These are phyloP conservation scores for Phytopythium boreale DNA, from an alignment of 352 stramenopile species.

Conservation along the genomic window DNA sequence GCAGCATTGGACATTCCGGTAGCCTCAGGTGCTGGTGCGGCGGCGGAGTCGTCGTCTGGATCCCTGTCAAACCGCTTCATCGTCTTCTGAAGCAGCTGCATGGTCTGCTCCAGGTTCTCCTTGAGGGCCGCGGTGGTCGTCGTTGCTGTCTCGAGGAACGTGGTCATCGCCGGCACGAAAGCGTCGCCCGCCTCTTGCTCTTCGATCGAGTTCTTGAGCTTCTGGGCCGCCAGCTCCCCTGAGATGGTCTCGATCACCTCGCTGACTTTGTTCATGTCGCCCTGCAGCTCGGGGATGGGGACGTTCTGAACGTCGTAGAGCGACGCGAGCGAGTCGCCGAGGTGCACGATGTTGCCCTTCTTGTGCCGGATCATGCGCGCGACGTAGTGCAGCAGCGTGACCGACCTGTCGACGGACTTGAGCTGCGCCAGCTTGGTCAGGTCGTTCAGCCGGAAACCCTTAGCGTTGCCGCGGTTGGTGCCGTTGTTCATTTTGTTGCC, in stretches of 20 bases:
- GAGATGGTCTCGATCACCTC: constrained; percentile 63
- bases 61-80: constrained; percentile 66
- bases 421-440: constrained; percentile 69
- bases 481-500: constrained; percentile 87
- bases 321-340: constrained; percentile 59
- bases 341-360: constrained; percentile 54
- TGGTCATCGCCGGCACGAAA: constrained; percentile 65
- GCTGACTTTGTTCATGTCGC: constrained; percentile 60
- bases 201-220: constrained; percentile 76
- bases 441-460: constrained; percentile 64
- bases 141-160: constrained; percentile 47
- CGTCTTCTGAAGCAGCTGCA: constrained; percentile 47
- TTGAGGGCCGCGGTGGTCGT: constrained; percentile 33
- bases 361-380: constrained; percentile 67
- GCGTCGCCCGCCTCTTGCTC: constrained; percentile 54
- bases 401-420: constrained; percentile 55
- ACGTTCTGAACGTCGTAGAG: constrained; percentile 80
- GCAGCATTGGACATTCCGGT: constrained; percentile 20
- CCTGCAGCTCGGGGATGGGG: constrained; percentile 65
- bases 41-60: constrained; percentile 19
- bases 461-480: constrained; percentile 63
- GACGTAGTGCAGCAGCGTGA: constrained; percentile 75
- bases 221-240: constrained; percentile 59
- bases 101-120: constrained; percentile 40
- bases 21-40: constrained; percentile 1